Evolutionary conservation across 2,329 filamentous ascomycete species (phyloP).

Genomic region (Lachnum nothofagi): DNA sequence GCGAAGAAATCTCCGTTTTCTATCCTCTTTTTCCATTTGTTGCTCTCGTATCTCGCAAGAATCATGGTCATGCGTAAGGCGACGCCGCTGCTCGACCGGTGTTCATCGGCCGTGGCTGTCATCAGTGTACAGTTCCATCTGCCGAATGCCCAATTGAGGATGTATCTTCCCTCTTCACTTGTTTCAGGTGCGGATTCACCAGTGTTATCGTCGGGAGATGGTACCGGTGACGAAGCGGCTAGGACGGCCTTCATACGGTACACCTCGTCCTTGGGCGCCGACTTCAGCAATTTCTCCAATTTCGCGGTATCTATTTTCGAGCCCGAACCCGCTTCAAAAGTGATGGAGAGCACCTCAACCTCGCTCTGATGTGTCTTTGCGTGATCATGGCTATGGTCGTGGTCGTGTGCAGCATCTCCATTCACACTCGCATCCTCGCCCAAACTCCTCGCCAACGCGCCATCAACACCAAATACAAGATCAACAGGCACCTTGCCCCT

Average conservation of each 20-base stretch:
- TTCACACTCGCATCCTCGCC: constrained; percentile 36
- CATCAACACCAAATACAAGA: constrained; percentile 82
- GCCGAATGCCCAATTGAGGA: constrained; percentile 97
- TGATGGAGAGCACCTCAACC: constrained; percentile 86
- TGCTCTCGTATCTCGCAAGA: constrained; percentile 66
- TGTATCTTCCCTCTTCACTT: constrained; percentile 56
- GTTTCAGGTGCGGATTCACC: constrained; percentile 30
- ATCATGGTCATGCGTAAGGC: constrained; percentile 70
- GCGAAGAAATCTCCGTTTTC: constrained; percentile 53
- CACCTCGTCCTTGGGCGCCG: constrained; percentile 84
- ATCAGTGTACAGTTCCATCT: constrained; percentile 83
- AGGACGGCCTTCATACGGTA: constrained; percentile 84
- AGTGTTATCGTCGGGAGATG: constrained; percentile 46
- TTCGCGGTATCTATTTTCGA: constrained; percentile 52
- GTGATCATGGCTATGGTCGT: constrained; percentile 34
- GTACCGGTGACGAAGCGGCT: constrained; percentile 43
- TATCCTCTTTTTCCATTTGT: constrained; percentile 71
- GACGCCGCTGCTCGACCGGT: constrained; percentile 50
- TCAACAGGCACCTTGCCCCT: constrained; percentile 73
- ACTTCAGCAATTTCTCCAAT: constrained; percentile 61
- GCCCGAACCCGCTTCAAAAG: constrained; percentile 46
- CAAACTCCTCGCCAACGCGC: constrained; percentile 61
- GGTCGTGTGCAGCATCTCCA: constrained; percentile 52
- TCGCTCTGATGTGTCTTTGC: constrained; percentile 65
- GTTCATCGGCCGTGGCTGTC: constrained; percentile 41